Base-by-base conservation (phyloP, 1,284 basidiomycete genomes). In the Malassezia furfur region DNA sequence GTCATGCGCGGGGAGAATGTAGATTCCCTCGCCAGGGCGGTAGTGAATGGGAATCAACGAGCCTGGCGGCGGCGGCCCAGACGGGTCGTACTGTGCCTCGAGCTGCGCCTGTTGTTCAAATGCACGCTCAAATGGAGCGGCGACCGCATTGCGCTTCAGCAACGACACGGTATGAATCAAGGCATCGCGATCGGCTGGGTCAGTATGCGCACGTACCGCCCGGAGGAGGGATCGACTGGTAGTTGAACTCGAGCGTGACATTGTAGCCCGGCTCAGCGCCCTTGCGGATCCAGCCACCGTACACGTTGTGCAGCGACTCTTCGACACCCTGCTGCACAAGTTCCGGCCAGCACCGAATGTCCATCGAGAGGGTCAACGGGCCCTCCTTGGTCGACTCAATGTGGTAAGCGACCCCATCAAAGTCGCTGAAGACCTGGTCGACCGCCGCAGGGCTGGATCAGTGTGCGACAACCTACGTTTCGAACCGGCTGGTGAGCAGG, bases 351-450 rank as follows among this genome's bases (percentile, higher is more conserved):
- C 94, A 99, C 45, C 70, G 67, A 64, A 98, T 91, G 76, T 85
- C 85, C 89, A 99, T 98, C 34, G 91, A 96, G 15, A 99, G 82
- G 36, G 88, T 79, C 19, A 93, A 78, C 2, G 83, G 77, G 0
- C 73, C 67, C 2, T 86, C 85, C 75, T 79, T 80, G 66, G 90
- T 90, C 71, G 85, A 83, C 39, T 88, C 84, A 50, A 98, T 77
- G 75, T 87, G 91, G 78, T 96, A 98, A 46, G 90, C 83, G 50
- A 98, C 91, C 48, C 89, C 87, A 77, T 99, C 94, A 72, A 91
- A 98, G 78, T 98, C 93, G 52, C 96, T 91, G 67, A 98, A 96
- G 59, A 88, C 84, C 58, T 96, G 86, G 78, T 98, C 94, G 59
- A 94, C 81, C 19, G 87, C 84, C 4, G 85, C 83, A 14, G 91